Evolutionary conservation across 768 basidiomycete genomes (phyloP), one percentile per base, ranked within the genome.

Genomic region (Auricularia sp.): DNA sequence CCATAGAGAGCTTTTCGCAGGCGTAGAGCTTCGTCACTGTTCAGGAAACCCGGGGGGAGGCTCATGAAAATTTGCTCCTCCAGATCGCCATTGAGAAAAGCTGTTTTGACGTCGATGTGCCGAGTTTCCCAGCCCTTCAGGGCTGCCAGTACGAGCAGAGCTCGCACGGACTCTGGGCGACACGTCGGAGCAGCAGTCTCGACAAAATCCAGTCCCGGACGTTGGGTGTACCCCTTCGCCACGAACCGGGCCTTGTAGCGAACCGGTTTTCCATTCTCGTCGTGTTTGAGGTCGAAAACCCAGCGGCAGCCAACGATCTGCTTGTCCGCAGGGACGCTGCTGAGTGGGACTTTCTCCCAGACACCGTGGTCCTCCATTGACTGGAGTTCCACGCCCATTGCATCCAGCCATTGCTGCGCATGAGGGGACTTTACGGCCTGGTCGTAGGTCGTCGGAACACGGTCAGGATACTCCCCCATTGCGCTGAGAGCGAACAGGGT

Each of bases 181-280:
- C 42, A 43, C 16, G 42, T 43, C 42, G 42, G 42, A 1, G 42
- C 8, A 16, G 10, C 16, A 8, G 42, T 43, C 18, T 43, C 3
- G 44, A 35, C 8, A 62, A 36, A 64, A 53, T 66, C 62, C 16
- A 62, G 1, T 12, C 65, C 66, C 21, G 61, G 62, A 14, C 53
- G 51, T 56, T 69, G 68, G 21, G 36, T 14, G 54, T 64, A 66
- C 1, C 68, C 68, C 54, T 59, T 56, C 2, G 65, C 67, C 7
- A 65, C 61, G 7, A 65, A 63, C 1, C 62, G 34, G 1, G 64
- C 64, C 43, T 67, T 67, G 47, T 56, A 51, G 44, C 59, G 7
- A 35, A 29, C 33, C 35, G 43, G 23, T 23, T 36, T 42, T 23
- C 67, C 44, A 10, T 44, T 33, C 12, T 14, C 63, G 43, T 66